Evolutionary conservation across 192 early-diverging fungal genomes (phyloP), one percentile per base, ranked within the genome.

Genomic region (Umbelopsis sp.): DNA sequence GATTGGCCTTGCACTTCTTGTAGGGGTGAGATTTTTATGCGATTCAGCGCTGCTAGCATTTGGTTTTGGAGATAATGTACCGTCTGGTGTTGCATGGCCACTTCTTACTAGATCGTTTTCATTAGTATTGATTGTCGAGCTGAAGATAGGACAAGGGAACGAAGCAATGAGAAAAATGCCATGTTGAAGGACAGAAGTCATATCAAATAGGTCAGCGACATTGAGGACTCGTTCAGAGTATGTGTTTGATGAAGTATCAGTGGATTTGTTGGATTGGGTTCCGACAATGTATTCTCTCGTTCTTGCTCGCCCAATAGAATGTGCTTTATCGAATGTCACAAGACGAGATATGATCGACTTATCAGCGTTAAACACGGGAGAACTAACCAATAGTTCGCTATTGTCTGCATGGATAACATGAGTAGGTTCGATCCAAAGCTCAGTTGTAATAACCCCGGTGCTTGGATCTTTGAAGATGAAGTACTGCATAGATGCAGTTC

Each of bases 351-450:
- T 53, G 2, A 81, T 32, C 50, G 74, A 70, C 22, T 73, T 72
- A 41, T 88, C 87, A 2, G 72, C 54, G 5, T 54, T 53, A 16
- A 73, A 75, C 6, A 83, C 56, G 17, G 31, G 31, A n/a, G 56
- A 62, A 31, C n/a, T 29, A 20, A 29, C 34, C 4, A 62, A 12
- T 9, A 62, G 26, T 14, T 62, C 56, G 12, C 34, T 5, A 34
- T 62, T 26, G 56, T 62, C 11, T 1, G 20, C 3, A 36, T 62
- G 29, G 12, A 62, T 29, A 11, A 34, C 14, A n/a, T 62, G 56
- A 2, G 56, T 66, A 4, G 87, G 87, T 62, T 88, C 87, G 73
- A 86, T 81, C 85, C 85, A 88, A 14, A 88, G 52, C 45, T 88
- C 82, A 2, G 87, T 86, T 4, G 77, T 74, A 3, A 88, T 77